Evolutionary conservation across 805 yeast genomes (phyloP).

Genomic region (Nakazawaea anatomiae): DNA sequence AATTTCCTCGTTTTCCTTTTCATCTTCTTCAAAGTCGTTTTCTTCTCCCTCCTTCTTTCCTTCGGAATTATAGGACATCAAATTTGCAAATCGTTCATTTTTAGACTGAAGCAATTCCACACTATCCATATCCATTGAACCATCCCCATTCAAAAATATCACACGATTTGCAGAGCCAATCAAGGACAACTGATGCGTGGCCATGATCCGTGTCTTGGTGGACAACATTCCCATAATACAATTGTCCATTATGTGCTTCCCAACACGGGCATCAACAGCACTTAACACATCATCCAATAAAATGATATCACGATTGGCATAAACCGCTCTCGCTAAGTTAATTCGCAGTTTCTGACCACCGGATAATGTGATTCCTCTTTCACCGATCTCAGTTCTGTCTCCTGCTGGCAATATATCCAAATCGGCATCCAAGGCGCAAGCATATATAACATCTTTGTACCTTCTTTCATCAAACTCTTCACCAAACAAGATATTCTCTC

Average conservation of each 20-base stretch:
- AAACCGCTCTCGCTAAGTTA: conserved; percentile 64
- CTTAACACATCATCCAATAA: conserved; percentile 61
- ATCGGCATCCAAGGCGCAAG: conserved; percentile 44
- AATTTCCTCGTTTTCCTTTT: conserved; percentile 14
- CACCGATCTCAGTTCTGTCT: conserved; percentile 51
- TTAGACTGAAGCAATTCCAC: conserved; percentile 41
- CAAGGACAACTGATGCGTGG: conserved; percentile 78
- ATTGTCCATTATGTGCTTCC: conserved; percentile 45
- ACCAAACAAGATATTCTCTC: conserved; percentile 48
- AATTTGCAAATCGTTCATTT: conserved; percentile 28
- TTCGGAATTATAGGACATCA: conserved; percentile 34
- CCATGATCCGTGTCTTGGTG: conserved; percentile 62
- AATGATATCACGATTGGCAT: conserved; percentile 52
- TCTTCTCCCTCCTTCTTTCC: conserved; percentile 26
- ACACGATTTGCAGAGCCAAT: conserved; percentile 65
- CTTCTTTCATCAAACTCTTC: conserved; percentile 33
- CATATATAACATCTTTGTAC: conserved; percentile 36
- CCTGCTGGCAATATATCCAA: conserved; percentile 44
- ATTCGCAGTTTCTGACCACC: conserved; percentile 65
- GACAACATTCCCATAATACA: conserved; percentile 58
- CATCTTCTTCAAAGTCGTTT: conserved; percentile 21
- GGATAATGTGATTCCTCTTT: conserved; percentile 53
- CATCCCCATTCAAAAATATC: conserved; percentile 62
- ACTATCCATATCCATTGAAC: conserved; percentile 56
- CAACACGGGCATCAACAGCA: conserved; percentile 72